These are phyloP conservation scores for Galeopsis tetrahit DNA, from an alignment of 257 asterid species.

Conservation along the genomic window DNA sequence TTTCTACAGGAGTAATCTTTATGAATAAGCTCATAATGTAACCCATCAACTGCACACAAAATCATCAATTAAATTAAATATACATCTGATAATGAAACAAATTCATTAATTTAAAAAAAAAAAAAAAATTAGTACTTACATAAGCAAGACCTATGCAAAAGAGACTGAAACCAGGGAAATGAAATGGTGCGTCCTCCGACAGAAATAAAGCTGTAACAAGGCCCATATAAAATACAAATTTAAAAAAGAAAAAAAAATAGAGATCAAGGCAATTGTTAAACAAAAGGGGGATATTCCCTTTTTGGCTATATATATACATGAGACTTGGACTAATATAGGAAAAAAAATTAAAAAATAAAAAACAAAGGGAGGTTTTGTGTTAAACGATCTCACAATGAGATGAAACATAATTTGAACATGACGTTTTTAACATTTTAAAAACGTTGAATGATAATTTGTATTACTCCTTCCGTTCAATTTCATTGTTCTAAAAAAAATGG, in stretches of 20 bases:
- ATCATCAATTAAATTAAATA: background rate
- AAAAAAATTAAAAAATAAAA: too few relatives aligned
- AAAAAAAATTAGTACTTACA: constrained; percentile 13
- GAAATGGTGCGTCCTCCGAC: constrained; percentile 37
- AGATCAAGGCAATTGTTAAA: background rate
- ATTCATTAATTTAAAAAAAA: background rate
- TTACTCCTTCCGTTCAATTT: too few relatives aligned
- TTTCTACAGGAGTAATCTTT: constrained; percentile 17
- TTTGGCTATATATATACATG: too few relatives aligned
- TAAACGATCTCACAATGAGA: too few relatives aligned
- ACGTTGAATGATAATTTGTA: too few relatives aligned
- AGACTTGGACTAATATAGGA: too few relatives aligned
- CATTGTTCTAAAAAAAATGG: too few relatives aligned
- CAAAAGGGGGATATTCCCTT: too few relatives aligned
- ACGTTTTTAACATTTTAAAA: too few relatives aligned
- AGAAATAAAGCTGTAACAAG: constrained; percentile 34
- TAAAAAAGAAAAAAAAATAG: background rate
- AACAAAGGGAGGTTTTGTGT: too few relatives aligned
- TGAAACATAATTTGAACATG: too few relatives aligned
- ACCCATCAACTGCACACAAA: constrained; percentile 57
- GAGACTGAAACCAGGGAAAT: constrained; percentile 38
- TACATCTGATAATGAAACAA: background rate
- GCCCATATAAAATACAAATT: too few relatives aligned
- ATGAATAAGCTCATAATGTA: constrained; percentile 53
- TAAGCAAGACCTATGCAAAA: constrained; percentile 33